These are phyloP conservation scores for Thalassiosira profunda DNA, from an alignment of 108 stramenopile species.

Conservation along the genomic window DNA sequence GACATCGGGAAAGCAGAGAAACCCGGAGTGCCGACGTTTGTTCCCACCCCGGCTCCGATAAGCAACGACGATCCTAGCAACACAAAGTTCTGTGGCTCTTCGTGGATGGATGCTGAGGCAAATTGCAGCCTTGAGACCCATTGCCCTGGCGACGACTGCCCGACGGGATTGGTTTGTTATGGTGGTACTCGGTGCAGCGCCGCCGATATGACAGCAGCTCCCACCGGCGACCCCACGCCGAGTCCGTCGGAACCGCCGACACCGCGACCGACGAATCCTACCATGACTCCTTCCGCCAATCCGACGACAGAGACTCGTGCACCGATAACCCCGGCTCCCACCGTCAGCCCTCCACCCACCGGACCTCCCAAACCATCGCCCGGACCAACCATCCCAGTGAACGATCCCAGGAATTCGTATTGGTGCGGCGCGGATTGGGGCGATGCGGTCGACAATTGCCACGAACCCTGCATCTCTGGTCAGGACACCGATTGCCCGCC, in stretches of 20 bases:
- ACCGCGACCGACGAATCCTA: slow-evolving; percentile 7
- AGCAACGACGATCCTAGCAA: not conserved
- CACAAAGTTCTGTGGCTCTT: slow-evolving; percentile 25
- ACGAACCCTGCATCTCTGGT: slow-evolving; percentile 25
- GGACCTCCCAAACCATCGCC: slow-evolving; percentile 5
- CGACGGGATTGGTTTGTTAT: slow-evolving; percentile 25
- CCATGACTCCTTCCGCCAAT: slow-evolving; percentile 13
- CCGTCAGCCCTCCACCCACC: slow-evolving; percentile 5
- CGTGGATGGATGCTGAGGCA: slow-evolving; percentile 13
- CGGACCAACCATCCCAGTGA: slow-evolving; percentile 29
- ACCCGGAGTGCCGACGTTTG: not conserved
- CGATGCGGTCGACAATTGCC: slow-evolving; percentile 34
- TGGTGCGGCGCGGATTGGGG: slow-evolving; percentile 45
- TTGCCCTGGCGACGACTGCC: slow-evolving; percentile 40
- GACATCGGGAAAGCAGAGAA: slow-evolving; percentile 3
- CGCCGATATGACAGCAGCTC: slow-evolving; percentile 22
- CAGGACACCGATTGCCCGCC: slow-evolving; percentile 36
- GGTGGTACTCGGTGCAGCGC: slow-evolving; percentile 41
- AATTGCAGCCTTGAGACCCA: slow-evolving; percentile 38
- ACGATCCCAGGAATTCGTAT: slow-evolving; percentile 41
- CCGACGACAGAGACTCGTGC: slow-evolving; percentile 11
- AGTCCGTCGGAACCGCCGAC: slow-evolving; percentile 4
- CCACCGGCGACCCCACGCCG: not conserved
- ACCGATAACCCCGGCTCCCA: slow-evolving; percentile 23
- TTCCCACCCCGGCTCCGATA: not conserved